Base-by-base conservation (phyloP, 495 filamentous ascomycete genomes). In the Saxophila tyrrhenica region DNA sequence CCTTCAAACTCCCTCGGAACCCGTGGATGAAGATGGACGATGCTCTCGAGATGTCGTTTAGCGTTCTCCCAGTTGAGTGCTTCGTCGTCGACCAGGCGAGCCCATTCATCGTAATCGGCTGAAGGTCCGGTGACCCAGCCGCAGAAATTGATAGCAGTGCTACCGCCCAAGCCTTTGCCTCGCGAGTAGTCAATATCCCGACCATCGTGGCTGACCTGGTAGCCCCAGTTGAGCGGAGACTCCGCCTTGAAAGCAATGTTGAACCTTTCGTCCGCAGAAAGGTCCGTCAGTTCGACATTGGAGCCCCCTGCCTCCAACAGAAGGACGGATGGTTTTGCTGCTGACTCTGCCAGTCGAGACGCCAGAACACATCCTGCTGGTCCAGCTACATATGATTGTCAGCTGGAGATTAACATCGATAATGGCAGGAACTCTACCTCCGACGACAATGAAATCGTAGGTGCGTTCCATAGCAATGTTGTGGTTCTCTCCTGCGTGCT, bases 121-220 rank as follows among this genome's bases (percentile, higher is more conserved):
- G 67, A 63, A 5, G 78, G 71, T 5, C 83, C 83, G 9, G 75
- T 57, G 13, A 70, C 75, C 52, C 71, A 85, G 10, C 78, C 67
- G 19, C 74, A 75, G 50, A 84, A 85, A 64, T 87, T 87, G 52
- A 85, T 77, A 16, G 76, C 77, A 29, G 70, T 80, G 22, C 72
- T 73, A 0, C 83, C 83, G 2, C 81, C 81, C 0, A 87, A 67
- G 1, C 77, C 77, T 16, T 73, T 72, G 0, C 82, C 82, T 9
- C 81, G 74, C 16, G 73, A 75, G 50, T 80, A 79, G 58, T 79
- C 75, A 2, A 84, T 58, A 47, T 73, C 57, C 1, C 78, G 75
- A 15, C 67, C 68, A 24, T 67, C 68, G 53, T 77, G 59, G n/a
- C 65, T 59, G 0, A 78, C 82, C 57, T 79, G 75, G 67, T 83